Evolutionary conservation across 2,329 filamentous ascomycete species (phyloP).

Genomic region (Lecanicillium sp.): DNA sequence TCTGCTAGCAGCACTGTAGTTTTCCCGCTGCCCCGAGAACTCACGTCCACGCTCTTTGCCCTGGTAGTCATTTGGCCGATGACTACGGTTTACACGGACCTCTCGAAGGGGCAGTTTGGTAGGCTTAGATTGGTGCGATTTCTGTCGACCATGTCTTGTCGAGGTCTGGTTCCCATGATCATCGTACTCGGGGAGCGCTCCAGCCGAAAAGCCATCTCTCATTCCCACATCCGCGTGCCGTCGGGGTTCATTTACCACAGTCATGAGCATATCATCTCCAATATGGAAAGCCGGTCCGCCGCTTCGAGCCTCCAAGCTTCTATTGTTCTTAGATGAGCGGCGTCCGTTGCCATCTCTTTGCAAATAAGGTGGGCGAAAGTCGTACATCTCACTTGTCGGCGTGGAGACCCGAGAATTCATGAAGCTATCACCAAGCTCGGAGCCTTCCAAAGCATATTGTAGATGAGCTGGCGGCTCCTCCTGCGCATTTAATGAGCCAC

Average conservation of each 20-base stretch:
- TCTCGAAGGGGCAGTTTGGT: constrained; percentile 33
- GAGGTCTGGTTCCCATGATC: constrained; percentile 5
- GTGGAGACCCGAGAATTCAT: constrained; percentile 30
- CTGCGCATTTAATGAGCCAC: too few species aligned
- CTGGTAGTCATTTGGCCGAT: too few species aligned
- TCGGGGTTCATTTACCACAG: not conserved
- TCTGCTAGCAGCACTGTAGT: too few species aligned
- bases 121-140: not conserved
- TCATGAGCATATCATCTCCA: constrained; percentile 11
- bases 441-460: constrained; percentile 24
- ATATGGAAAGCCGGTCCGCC: constrained; percentile 12
- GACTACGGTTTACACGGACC: constrained; percentile 16
- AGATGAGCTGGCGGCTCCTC: not conserved
- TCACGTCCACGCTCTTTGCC: too few species aligned
- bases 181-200: not conserved
- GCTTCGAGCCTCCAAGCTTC: constrained; percentile 4
- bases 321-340: not conserved
- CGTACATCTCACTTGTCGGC: constrained; percentile 23
- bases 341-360: not conserved
- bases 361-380: constrained; percentile 10
- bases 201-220: constrained; percentile 8
- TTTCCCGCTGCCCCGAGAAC: too few species aligned
- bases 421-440: constrained; percentile 29
- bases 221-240: constrained; percentile 1
- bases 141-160: constrained; percentile 3